phyloP scores from a whole-genome alignment of 2,329 filamentous ascomycete genomes.

The Lachnellula cervina region DNA sequence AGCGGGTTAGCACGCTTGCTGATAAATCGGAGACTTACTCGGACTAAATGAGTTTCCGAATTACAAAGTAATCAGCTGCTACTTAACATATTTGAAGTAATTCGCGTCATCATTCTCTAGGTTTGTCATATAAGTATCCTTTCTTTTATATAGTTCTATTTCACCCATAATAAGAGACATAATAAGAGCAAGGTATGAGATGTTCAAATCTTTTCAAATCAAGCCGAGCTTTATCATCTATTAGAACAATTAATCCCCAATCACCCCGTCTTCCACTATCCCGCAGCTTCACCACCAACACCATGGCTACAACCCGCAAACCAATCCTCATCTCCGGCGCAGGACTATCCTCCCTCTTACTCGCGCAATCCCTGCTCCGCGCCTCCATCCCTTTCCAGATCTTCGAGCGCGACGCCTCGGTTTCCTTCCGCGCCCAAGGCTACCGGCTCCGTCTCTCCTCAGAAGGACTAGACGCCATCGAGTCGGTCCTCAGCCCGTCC shows the following conservation, averaged over 20 bases:
- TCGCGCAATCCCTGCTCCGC: conserved; percentile 34
- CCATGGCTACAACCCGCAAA: conserved; percentile 26
- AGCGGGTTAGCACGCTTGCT: too few species aligned
- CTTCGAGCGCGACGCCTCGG: conserved; percentile 41
- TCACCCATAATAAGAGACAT: not conserved
- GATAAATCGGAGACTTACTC: too few species aligned
- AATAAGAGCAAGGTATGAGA: not conserved
- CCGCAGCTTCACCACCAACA: not conserved
- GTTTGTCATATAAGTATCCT: not conserved
- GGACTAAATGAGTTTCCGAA: too few species aligned
- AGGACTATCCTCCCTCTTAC: conserved; percentile 35
- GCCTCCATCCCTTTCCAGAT: conserved; percentile 36
- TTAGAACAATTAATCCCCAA: not conserved
- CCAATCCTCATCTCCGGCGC: conserved; percentile 39
- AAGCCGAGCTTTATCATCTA: not conserved
- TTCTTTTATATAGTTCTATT: not conserved
- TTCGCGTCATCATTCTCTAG: not conserved
- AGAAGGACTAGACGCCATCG: conserved; percentile 56
- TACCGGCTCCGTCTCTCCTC: conserved; percentile 55
- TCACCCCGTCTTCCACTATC: conserved; percentile 1
- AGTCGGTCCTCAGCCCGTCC: conserved; percentile 47
- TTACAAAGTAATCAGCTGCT: too few species aligned
- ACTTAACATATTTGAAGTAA: too few species aligned
- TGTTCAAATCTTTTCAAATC: not conserved
- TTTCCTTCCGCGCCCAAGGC: conserved; percentile 56